These are phyloP conservation scores for Fraxinus greggii DNA, from an alignment of 305 asterid genomes.

Conservation along the genomic window DNA sequence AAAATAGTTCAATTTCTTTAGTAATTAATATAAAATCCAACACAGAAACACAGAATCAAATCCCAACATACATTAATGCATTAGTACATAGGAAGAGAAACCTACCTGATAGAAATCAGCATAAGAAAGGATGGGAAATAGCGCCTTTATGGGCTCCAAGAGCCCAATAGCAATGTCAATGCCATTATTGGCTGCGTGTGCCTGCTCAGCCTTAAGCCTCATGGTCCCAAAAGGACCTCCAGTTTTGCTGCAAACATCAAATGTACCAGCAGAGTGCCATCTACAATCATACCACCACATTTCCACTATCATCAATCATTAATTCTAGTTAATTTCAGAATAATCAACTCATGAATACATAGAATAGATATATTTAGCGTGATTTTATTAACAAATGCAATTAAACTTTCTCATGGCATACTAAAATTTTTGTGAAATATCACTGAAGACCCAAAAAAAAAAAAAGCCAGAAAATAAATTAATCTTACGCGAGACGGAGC, in stretches of 20 bases:
- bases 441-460: not conserved
- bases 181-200: constrained; percentile 75
- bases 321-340: not conserved
- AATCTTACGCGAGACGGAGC: constrained; percentile 82
- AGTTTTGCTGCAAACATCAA: constrained; percentile 55
- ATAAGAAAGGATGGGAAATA: constrained; percentile 63
- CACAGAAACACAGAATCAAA: not conserved
- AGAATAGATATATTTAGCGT: not conserved
- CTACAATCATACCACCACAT: constrained; percentile 29
- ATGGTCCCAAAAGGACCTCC: constrained; percentile 98
- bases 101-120: constrained; percentile 83
- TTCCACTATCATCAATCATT: not conserved
- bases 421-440: not conserved
- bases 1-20: not conserved
- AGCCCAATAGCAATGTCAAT: constrained; percentile 73
- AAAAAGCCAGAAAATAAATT: not conserved
- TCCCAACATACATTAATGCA: not conserved
- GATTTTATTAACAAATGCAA: not conserved
- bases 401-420: not conserved
- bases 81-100: not conserved
- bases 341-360: not conserved
- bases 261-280: constrained; percentile 98
- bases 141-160: constrained; percentile 71
- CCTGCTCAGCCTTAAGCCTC: constrained; percentile 63
- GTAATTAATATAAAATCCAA: not conserved